Conservation (phyloP, 495 filamentous ascomycete genomes). For the Cercophora samala region DNA sequence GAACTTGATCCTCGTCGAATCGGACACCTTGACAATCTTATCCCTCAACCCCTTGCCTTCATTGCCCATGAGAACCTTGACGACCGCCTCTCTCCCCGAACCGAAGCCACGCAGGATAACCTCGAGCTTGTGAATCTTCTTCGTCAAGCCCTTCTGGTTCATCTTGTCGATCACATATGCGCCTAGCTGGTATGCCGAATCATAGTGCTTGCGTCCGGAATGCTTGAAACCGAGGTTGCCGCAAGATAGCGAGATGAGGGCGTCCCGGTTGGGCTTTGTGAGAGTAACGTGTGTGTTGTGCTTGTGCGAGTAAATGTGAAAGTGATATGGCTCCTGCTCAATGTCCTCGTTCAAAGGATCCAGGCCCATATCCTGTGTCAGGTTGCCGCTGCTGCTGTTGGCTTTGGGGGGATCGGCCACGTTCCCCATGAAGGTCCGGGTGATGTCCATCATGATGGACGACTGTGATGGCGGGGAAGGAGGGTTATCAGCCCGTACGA, state of each 20-base stretch:
- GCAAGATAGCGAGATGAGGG: conserved; percentile 68
- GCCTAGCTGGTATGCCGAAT: conserved; percentile 89
- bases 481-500: conserved; percentile 5
- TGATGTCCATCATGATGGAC: neutral
- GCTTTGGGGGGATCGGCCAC: conserved; percentile 2
- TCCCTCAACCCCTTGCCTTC: conserved; percentile 72
- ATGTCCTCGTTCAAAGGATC: conserved; percentile 21
- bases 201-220: conserved; percentile 70
- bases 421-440: neutral
- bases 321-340: conserved; percentile 62
- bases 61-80: conserved; percentile 79
- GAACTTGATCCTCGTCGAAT: conserved; percentile 87
- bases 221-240: conserved; percentile 89
- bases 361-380: conserved; percentile 19
- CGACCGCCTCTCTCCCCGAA: conserved; percentile 77
- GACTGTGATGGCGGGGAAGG: neutral
- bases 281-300: conserved; percentile 94
- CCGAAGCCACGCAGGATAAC: conserved; percentile 81
- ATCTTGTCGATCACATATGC: conserved; percentile 74
- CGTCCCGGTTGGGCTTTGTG: conserved; percentile 71
- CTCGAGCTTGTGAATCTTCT: conserved; percentile 64
- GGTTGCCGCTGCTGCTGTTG: conserved; percentile 8
- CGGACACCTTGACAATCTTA: conserved; percentile 70
- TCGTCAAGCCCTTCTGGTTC: conserved; percentile 64
- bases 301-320: conserved; percentile 81